A percentile compares a stretch with the other conserved stretches of the same genome.
Evolutionary conservation across 352 stramenopile species (phyloP).

Genomic region (Blastocystis sp.): DNA sequence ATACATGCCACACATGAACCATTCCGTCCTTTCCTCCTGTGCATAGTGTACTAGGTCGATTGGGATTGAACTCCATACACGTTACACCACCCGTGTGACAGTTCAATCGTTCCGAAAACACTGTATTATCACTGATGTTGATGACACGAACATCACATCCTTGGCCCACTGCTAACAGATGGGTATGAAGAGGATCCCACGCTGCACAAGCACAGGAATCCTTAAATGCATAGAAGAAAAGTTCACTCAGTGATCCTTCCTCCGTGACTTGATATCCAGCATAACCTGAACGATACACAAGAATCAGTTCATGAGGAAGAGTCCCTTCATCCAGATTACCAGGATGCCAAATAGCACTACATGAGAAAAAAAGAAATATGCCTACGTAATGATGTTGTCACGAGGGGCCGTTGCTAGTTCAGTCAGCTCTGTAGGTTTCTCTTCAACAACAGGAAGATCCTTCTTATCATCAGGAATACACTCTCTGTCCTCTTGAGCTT

Average conservation of each 20-base stretch:
- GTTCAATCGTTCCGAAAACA: neutral
- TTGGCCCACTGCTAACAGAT: constrained; percentile 15
- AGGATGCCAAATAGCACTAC: constrained; percentile 52
- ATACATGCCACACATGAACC: constrained; percentile 61
- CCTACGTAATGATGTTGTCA: constrained; percentile 6
- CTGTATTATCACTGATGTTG: constrained; percentile 57
- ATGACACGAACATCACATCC: constrained; percentile 17
- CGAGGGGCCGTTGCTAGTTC: neutral
- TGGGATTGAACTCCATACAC: constrained; percentile 66
- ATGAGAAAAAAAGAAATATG: neutral
- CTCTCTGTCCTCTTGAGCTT: neutral
- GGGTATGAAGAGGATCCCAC: constrained; percentile 61
- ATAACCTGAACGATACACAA: constrained; percentile 44
- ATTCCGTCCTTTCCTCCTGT: constrained; percentile 49
- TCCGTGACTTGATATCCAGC: constrained; percentile 21
- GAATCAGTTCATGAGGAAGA: constrained; percentile 43
- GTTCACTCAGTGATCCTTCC: neutral
- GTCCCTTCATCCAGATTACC: constrained; percentile 47
- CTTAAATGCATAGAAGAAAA: constrained; percentile 58
- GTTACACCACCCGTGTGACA: neutral
- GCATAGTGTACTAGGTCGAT: constrained; percentile 19
- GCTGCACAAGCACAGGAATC: neutral
- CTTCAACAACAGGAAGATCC: neutral
- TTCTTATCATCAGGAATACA: constrained; percentile 43
- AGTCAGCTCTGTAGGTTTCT: constrained; percentile 3